Conservation (phyloP, 106 monocot genomes). For the Acorus gramineus region DNA sequence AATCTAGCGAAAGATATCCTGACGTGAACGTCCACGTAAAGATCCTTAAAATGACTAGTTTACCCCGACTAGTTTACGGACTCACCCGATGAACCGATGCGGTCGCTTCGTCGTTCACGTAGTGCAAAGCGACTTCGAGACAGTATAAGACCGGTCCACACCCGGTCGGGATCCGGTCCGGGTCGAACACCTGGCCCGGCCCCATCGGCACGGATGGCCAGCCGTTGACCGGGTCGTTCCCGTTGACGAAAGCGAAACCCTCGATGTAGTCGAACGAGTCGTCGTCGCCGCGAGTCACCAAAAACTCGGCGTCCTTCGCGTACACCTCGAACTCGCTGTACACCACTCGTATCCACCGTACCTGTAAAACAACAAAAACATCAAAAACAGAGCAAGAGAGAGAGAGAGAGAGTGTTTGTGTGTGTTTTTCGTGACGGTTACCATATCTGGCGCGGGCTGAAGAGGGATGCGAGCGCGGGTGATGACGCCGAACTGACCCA, state of each 20-base stretch:
- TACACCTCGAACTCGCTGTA: conserved; percentile 57
- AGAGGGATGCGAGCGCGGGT: conserved; percentile 19
- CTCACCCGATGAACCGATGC: neutral
- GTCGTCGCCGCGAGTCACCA: conserved; percentile 29
- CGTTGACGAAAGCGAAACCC: conserved; percentile 78
- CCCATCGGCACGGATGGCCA: conserved; percentile 49
- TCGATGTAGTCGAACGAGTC: conserved; percentile 83
- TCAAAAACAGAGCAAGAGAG: too few species aligned
- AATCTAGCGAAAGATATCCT: conserved; percentile 29
- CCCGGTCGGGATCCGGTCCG: conserved; percentile 27
- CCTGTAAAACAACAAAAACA: conserved; percentile 20
- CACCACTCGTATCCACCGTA: conserved; percentile 76
- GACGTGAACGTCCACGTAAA: neutral
- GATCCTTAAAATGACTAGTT: conserved; percentile 9
- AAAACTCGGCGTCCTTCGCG: conserved; percentile 57
- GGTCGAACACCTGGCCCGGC: conserved; percentile 32
- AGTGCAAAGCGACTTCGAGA: conserved; percentile 75
- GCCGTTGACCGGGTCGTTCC: conserved; percentile 59
- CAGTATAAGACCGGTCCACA: conserved; percentile 82
- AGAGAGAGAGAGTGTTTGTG: too few species aligned
- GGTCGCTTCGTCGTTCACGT: conserved; percentile 15
- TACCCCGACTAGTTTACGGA: conserved; percentile 7
- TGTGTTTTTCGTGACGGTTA: neutral
- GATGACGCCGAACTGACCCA: conserved; percentile 28
- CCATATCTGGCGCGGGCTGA: conserved; percentile 6